Conservation (phyloP, 1,139 yeast species). For the Geotrichum klebahnii region DNA sequence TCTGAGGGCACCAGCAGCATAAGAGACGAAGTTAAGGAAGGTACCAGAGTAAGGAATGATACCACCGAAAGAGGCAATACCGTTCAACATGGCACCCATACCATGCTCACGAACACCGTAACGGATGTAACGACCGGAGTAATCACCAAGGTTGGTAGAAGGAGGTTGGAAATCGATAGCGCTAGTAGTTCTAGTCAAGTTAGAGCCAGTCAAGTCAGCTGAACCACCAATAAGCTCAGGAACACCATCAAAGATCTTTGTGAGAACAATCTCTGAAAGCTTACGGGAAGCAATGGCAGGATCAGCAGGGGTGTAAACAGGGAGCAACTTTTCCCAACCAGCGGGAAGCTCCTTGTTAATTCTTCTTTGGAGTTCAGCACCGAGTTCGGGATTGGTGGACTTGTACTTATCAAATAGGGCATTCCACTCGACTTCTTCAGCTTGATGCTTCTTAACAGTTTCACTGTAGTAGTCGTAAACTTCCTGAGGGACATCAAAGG, state of each 20-base stretch:
- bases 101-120: constrained; percentile 99
- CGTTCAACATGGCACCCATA: constrained; percentile 98
- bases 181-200: constrained; percentile 83
- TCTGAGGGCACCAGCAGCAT: constrained; percentile 97
- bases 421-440: constrained; percentile 73
- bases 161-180: constrained; percentile 95
- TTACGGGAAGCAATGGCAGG: constrained; percentile 91
- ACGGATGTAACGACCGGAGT: constrained; percentile 90
- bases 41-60: constrained; percentile 95
- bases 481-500: constrained; percentile 76
- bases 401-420: constrained; percentile 57
- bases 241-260: constrained; percentile 56
- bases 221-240: constrained; percentile 98
- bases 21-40: constrained; percentile 95
- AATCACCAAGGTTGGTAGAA: constrained; percentile 73
- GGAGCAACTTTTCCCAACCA: constrained; percentile 76
- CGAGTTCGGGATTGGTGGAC: constrained; percentile 71
- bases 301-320: constrained; percentile 74
- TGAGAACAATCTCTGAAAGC: constrained; percentile 79
- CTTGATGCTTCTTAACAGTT: constrained; percentile 57
- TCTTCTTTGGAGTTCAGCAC: constrained; percentile 80
- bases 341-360: constrained; percentile 74
- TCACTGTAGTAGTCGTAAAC: constrained; percentile 67
- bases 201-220: constrained; percentile 97
- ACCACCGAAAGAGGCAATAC: constrained; percentile 95